Conservation (phyloP, 371 early-diverging fungal species). For the Basidiobolus meristosporus region DNA sequence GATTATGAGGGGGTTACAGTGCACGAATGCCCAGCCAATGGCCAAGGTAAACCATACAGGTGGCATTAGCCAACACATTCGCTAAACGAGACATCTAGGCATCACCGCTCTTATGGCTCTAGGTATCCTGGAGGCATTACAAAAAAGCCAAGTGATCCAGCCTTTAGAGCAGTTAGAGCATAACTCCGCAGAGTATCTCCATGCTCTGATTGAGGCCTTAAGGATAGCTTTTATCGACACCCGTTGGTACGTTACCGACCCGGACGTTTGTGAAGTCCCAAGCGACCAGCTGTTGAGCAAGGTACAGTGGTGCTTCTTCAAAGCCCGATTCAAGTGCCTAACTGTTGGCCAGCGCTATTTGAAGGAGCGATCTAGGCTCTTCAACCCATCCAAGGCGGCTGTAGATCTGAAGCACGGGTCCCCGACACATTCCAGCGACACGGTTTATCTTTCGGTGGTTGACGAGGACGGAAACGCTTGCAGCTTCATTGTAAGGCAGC, state of each 20-base stretch:
- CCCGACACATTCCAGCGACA: constrained; percentile 39
- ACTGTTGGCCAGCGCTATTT: constrained; percentile 28
- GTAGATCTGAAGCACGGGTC: constrained; percentile 23
- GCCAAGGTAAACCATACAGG: constrained; percentile 34
- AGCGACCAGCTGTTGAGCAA: constrained; percentile 24
- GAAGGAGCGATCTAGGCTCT: constrained; percentile 23
- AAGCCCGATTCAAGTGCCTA: too few species aligned
- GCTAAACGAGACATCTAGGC: constrained; percentile 1
- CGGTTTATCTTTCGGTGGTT: constrained; percentile 59
- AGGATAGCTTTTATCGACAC: constrained; percentile 63
- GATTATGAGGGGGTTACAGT: constrained; percentile 41
- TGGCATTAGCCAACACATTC: neutral
- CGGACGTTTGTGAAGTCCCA: constrained; percentile 23
- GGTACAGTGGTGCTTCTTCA: too few species aligned
- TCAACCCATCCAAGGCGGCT: constrained; percentile 24
- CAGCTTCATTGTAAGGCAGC: constrained; percentile 44
- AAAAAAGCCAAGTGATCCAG: constrained; percentile 15
- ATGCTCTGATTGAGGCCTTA: constrained; percentile 44
- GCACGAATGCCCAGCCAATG: constrained; percentile 64
- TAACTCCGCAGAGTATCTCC: constrained; percentile 45
- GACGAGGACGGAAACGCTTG: constrained; percentile 71
- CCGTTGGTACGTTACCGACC: constrained; percentile 43
- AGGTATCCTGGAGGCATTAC: constrained; percentile 40
- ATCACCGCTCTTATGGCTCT: constrained; percentile 49
- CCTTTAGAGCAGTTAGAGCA: constrained; percentile 17